These are phyloP conservation scores for Candolleomyces eurysporus DNA, from an alignment of 768 basidiomycete species.

Conservation along the genomic window DNA sequence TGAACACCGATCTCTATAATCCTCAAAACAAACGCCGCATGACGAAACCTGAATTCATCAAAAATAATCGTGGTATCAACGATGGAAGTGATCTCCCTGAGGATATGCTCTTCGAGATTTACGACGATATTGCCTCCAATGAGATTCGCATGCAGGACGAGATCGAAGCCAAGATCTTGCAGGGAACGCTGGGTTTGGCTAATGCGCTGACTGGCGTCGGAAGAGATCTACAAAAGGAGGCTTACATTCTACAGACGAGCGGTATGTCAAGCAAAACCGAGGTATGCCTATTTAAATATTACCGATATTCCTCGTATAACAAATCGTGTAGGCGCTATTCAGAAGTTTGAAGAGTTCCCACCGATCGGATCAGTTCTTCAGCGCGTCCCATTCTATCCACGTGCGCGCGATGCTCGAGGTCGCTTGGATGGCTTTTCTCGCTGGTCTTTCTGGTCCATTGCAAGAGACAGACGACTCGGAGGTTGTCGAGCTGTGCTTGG, in stretches of 20 bases:
- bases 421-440: constrained; percentile 97
- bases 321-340: constrained; percentile 47
- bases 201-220: constrained; percentile 87
- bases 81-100: constrained; percentile 87
- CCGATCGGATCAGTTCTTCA: constrained; percentile 86
- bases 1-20: constrained; percentile 97
- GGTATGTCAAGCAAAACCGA: constrained; percentile 98
- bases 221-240: constrained; percentile 92
- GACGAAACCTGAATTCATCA: constrained; percentile 88
- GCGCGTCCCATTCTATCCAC: constrained; percentile 94
- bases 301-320: no score
- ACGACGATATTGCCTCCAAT: constrained; percentile 85
- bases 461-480: constrained; percentile 96
- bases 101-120: constrained; percentile 74
- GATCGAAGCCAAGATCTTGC: constrained; percentile 58
- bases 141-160: constrained; percentile 99
- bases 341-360: constrained; percentile 83
- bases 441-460: constrained; percentile 89
- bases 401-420: constrained; percentile 99
- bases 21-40: constrained; percentile 93
- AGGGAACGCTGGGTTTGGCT: constrained; percentile 54
- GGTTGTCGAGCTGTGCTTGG: constrained; percentile 85
- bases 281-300: constrained; percentile 37
- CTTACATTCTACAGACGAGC: constrained; percentile 92
- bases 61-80: constrained; percentile 97